A percentile compares a stretch with the other conserved stretches of the same genome.
Evolutionary conservation across 345 rosid species (phyloP).

Genomic region (Populus nigra): DNA sequence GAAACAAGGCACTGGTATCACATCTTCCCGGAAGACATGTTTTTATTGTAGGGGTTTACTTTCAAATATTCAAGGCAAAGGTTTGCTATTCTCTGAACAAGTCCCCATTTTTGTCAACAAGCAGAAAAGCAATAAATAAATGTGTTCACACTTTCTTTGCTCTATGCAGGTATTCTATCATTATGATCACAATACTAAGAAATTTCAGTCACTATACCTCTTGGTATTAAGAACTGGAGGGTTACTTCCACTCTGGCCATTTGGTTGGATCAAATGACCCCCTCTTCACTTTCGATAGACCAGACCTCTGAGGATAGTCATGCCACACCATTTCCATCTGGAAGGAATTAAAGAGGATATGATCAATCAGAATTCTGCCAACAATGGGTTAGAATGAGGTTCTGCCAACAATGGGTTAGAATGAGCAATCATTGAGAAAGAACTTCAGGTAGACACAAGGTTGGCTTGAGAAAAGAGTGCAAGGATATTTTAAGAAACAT

Average conservation of each 20-base stretch:
- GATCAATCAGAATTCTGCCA: background rate
- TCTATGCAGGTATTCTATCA: background rate
- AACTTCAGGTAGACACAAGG: background rate
- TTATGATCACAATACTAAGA: background rate
- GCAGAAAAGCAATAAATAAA: background rate
- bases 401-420: background rate
- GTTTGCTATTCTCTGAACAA: background rate
- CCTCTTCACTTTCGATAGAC: constrained; percentile 52
- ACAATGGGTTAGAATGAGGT: background rate
- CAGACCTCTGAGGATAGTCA: constrained; percentile 51
- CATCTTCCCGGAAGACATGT: background rate
- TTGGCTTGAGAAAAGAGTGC: background rate
- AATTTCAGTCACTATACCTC: background rate
- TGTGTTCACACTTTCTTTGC: background rate
- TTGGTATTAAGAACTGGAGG: background rate
- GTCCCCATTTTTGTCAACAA: background rate
- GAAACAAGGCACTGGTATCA: background rate
- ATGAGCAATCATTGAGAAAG: background rate
- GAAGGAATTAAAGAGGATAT: constrained; percentile 11
- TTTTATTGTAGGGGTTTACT: background rate
- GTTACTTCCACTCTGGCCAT: constrained; percentile 73
- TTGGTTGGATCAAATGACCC: constrained; percentile 51
- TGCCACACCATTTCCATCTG: constrained; percentile 95
- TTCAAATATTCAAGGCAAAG: background rate
- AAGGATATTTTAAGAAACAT: background rate